Evolutionary conservation across 352 stramenopile species (phyloP), one percentile per base, ranked within the genome.

Genomic region (Phytopythium helicoides): DNA sequence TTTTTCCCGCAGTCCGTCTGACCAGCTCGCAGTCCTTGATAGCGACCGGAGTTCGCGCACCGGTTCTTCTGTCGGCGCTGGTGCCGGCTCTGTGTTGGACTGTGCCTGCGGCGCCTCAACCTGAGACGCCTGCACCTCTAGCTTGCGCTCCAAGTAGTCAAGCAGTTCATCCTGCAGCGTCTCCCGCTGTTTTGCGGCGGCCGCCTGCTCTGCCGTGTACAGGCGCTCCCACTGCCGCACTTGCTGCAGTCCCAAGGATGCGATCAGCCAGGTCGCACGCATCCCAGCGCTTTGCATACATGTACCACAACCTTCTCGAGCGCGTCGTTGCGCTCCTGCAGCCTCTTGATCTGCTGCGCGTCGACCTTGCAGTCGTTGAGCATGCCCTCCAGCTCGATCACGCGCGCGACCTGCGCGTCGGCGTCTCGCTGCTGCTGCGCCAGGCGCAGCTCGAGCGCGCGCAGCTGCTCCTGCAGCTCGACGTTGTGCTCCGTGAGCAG

Each of bases 401-500:
- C 81, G 21, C 62, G 69, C 14, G 72, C 59, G 18, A 77, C 71
- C 56, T 87, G 76, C n/a, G 58, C 31, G 46, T 90, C 73, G 56
- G 79, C 73, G 11, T 90, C 80, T 4, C 52, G 53, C 54, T 89
- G 60, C 39, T 87, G 64, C 46, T 60, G 61, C 14, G 14, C 40
- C 0, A 82, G 56, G 19, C 73, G 71, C 44, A 76, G 64, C 46
- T 93, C 75, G 56, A 88, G 73, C 8, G 57, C 48, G 15, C 60
- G 62, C 19, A 89, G 56, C 35, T 72, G 49, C 22, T 86, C 66
- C 36, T 91, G 78, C 11, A 92, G 66, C 61, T 91, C 81, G 39
- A 93, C 68, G 40, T 93, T 93, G 64, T 89, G 78, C 54, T 91
- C 83, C 19, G 76, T 90, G 47, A 90, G 53, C 15, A 90, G 59